Percentiles rank a stretch among this genome's conserved stretches.
Conservation (phyloP, 768 basidiomycete species). For the Mycena galericulata region DNA sequence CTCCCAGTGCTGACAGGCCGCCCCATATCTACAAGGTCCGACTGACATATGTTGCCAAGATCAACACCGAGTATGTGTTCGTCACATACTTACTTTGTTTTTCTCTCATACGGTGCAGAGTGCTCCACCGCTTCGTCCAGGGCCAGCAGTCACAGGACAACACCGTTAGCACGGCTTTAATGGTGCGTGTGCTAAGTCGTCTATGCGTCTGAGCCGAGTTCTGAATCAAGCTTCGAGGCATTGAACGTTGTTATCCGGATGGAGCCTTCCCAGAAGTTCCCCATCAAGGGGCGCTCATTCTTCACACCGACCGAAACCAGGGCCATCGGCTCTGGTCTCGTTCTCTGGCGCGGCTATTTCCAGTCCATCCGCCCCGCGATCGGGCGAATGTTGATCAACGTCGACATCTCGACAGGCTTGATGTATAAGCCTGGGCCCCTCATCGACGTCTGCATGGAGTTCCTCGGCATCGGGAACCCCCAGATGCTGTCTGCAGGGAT, state of each 20-base stretch:
- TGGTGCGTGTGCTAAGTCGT: slow-evolving; percentile 51
- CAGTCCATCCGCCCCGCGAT: slow-evolving; percentile 80
- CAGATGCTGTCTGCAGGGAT: slow-evolving; percentile 53
- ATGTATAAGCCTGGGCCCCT: slow-evolving; percentile 79
- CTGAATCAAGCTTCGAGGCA: slow-evolving; percentile 54
- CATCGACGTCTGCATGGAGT: slow-evolving; percentile 68
- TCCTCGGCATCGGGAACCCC: slow-evolving; percentile 54
- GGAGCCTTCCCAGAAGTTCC: slow-evolving; percentile 75
- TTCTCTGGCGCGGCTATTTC: slow-evolving; percentile 85
- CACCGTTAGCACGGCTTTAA: slow-evolving; percentile 71
- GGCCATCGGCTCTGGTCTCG: slow-evolving; percentile 69
- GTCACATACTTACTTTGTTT: too few species aligned
- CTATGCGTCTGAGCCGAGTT: neutral
- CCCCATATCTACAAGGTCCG: slow-evolving; percentile 67
- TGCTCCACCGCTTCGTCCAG: slow-evolving; percentile 69
- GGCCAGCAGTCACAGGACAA: slow-evolving; percentile 80
- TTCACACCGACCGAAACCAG: slow-evolving; percentile 69
- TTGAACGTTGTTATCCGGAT: slow-evolving; percentile 82
- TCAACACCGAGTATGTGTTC: slow-evolving; percentile 61
- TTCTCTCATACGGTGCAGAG: slow-evolving; percentile 58
- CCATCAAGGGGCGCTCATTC: slow-evolving; percentile 82
- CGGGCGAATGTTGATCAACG: slow-evolving; percentile 74
- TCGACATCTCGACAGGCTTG: slow-evolving; percentile 82
- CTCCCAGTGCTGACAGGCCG: slow-evolving; percentile 47
- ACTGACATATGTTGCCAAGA: slow-evolving; percentile 67